Base-by-base conservation (phyloP, 176 grass and related monocot species). In the Eragrostis nindensis region DNA sequence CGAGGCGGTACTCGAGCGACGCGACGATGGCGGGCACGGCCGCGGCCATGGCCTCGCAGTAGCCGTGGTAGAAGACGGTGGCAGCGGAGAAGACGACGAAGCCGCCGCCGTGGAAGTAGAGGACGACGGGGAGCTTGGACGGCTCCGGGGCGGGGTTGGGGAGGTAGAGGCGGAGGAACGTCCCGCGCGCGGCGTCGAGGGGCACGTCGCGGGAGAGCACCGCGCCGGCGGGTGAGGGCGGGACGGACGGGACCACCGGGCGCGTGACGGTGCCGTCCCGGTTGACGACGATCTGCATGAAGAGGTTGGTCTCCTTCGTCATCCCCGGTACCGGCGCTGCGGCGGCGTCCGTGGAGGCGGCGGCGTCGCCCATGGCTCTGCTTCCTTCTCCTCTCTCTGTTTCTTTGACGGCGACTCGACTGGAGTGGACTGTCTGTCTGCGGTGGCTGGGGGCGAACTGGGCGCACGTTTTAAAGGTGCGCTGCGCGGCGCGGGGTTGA, bases 21-120 rank as follows among this genome's bases (percentile, higher is more conserved):
- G 88, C 85, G 41, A 93, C 83, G 44, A 93, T 9, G 55, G 83
- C 80, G 1, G 92, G 81, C 8, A 95, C 46, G 5, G 86, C 75
- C 5, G 75, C 61, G 11, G 90, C 66, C 88, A 95, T 86, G 49
- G 88, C 81, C 77, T 91, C 90, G 83, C 92, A 98, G 53, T 57
- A 87, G 27, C 15, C 48, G 42, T 95, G 86, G 78, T 98, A 98
- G 74, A 87, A 87, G 54, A 6, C 53, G 30, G 80, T 63, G 8
- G 60, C 84, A 11, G 84, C 36, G 81, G 72, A 82, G 75, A 89
- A 76, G 72, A 95, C 6, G 5, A 98, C 90, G 86, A 95, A 95
- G 40, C 95, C 92, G 19, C 92, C 95, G 22, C 95, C 95, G 69
- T 98, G 95, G 75, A 91, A 95, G 88, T 86, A 98, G 78, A 98